Base-by-base conservation (phyloP, 2,329 filamentous ascomycete species). In the Cercospora beticola region DNA sequence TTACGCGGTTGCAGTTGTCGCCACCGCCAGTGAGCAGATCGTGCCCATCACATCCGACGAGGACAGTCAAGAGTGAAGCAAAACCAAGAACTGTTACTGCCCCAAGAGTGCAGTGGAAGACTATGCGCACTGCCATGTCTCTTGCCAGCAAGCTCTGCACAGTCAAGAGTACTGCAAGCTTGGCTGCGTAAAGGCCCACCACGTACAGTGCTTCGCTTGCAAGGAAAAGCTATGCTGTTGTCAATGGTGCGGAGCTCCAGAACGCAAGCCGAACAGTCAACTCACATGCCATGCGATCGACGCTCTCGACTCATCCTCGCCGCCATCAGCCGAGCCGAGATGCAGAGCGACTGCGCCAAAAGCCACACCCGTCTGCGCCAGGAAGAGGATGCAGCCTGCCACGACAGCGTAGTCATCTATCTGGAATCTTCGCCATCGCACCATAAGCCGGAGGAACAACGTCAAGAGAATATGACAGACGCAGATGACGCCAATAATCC, bases 131-230 rank as follows among this genome's bases (percentile, higher is more conserved):
- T n/a, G 33, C 57, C 69, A 68, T 68, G n/a, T 68, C 59, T 43
- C 63, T 57, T 7, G 63, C 60, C 18, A 70, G 36, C 3, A 70
- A 49, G 54, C 63, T 66, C 28, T 65, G 54, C 7, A 70, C 61
- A 4, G 69, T 70, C 40, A 70, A 33, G 14, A 70, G 60, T 12
- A 70, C 69, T 26, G 66, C 69, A 16, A 57, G 52, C 49, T 70
- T 70, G 9, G 69, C 69, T 3, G 56, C 56, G 23, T 57, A 70
- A 8, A 64, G 57, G 18, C 66, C 69, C 0, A 64, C 16, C 3
- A 70, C 56, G 46, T 64, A 70, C 1, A 70, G 43, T 18, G 54
- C 69, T 59, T 70, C 69, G 36, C 69, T 70, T 10, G 69, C 69
- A 0, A 68, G 36, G 23, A 70, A 68, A 12, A 70, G 63, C 69